Base-by-base conservation (phyloP, 2,329 filamentous ascomycete species). In the Xylaria sp. region DNA sequence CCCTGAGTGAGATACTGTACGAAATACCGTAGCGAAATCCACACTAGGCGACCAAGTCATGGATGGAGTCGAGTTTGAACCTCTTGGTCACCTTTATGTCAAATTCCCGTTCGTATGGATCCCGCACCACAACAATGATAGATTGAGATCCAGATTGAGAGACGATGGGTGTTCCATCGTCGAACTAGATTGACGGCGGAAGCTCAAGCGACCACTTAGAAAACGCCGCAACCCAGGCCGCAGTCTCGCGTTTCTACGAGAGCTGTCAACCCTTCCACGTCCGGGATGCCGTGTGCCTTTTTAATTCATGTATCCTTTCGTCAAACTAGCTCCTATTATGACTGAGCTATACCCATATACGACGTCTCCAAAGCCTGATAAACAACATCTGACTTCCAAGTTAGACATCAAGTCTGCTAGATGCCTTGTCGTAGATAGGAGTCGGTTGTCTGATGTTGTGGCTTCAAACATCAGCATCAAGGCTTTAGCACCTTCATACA, bases 91-190 rank as follows among this genome's bases (percentile, higher is more conserved):
- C 28, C n/a, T 33, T 33, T 49, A 49, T 21, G 25, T 47, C 15
- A 31, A 9, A 3, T 17, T 17, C 25, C 7, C 3, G 23, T 2
- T 11, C 1, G 11, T 31, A 7, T 17, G 2, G n/a, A 12, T 33
- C 46, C 4, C 2, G 1, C 19, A 9, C 11, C 3, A 49, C 15
- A 19, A 49, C 21, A 9, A 59, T 45, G 6, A n/a, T 46, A 4
- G 52, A 17, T 11, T 60, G 31, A 25, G 62, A 56, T 43, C 42
- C 12, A 17, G 57, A 54, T 57, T 61, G 59, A 61, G 53, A 7
- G 37, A 59, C 11, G 21, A 59, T 37, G 46, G 56, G 12, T 21
- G 46, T 31, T 11, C 46, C 37, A 45, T 59, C 47, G 12, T 11
- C 11, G 17, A 59, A 37, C 11, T 25, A 28, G n/a, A 59, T 51